Evolutionary conservation across 2,329 filamentous ascomycete genomes (phyloP), one percentile per base, ranked within the genome.

Genomic region (Aspergillus aculeatus): DNA sequence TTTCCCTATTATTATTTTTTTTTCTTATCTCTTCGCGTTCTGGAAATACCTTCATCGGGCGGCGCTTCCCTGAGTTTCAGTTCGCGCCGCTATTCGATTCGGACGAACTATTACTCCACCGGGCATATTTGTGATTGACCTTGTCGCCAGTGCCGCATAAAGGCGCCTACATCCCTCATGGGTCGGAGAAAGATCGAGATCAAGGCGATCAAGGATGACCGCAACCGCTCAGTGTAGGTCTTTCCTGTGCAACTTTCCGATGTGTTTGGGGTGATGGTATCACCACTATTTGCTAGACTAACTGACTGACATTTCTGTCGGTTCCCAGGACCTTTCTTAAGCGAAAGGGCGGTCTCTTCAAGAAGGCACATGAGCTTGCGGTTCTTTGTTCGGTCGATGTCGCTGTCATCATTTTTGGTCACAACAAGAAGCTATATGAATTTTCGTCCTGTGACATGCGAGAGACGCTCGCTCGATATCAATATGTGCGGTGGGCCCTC

Each of bases 181-280:
- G 95, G 95, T 77, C 89, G 95, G 78, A 88, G 95, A 85, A 99
- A 99, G 87, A 99, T 99, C 76, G 95, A 98, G 83, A 98, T 99
- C 84, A 97, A 97, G 81, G 92, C 94, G 69, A 98, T 98, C 84
- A 97, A 96, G 80, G 93, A 97, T 87, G 93, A 97, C 79, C 88
- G 93, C 72, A 97, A 97, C 76, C 92, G 93, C 76, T 96, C 93
- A 72, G 93, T 97, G 93, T 97, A 92, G 79, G 91, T 83, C 26
- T 44, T 38, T 6, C 51, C 47, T 38, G 19, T 54, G 47, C 24
- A 32, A n/a, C 26, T 35, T 50, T 16, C 7, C 12, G 54, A 23
- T n/a, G 19, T 16, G 52, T 6, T n/a, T 11, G n/a, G 10, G 23
- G 49, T 14, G 55, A 38, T 4, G 26, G 56, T 59, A 31, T 59